Base-by-base conservation (phyloP, 1,139 yeast species). In the Nakaseomyces uthaithaninus region DNA sequence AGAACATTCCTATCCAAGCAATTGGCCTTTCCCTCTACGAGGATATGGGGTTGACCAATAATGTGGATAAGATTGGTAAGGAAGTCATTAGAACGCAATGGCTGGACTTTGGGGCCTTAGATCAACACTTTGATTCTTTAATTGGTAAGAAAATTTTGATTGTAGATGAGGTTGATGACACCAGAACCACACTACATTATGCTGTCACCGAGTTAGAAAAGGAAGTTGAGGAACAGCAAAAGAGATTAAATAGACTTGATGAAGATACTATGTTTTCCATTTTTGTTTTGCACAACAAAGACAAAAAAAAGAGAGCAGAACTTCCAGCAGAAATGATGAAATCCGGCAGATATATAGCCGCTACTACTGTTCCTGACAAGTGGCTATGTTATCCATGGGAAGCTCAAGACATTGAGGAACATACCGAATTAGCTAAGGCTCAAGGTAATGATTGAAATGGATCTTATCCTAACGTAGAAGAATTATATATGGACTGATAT, bases 121-220 rank as follows among this genome's bases (percentile, higher is more conserved):
- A 71, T 41, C 65, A 71, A 57, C 77, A 73, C 53, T 69, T 74
- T 49, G 69, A 74, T 55, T 77, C 77, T 45, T 71, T 85, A 51
- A 80, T 85, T 39, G 94, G 94, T 51, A 86, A 85, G 65, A 81
- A 76, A 57, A 70, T 86, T 27, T 68, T 86, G 59, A 83, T 87
- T 56, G 91, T 87, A 45, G 96, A 87, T 59, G 96, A 87, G 64
- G 96, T 87, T 37, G 96, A 87, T 63, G 96, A 87, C 61, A 86
- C 96, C 39, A 80, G 96, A 71, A 87, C 95, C 46, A 87, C 96
- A 16, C 72, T 87, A 51, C 95, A 86, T 65, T 89, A 87, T 57
- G 95, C 96, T 3, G 79, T 87, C 18, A 72, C 80, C 23, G 96
- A 87, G 64, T 74, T 87, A 59, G 76, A 82, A 63, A 84, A 84